Evolutionary conservation across 2,329 filamentous ascomycete species (phyloP), one percentile per base, ranked within the genome.

Genomic region (Sporothrix mexicana): DNA sequence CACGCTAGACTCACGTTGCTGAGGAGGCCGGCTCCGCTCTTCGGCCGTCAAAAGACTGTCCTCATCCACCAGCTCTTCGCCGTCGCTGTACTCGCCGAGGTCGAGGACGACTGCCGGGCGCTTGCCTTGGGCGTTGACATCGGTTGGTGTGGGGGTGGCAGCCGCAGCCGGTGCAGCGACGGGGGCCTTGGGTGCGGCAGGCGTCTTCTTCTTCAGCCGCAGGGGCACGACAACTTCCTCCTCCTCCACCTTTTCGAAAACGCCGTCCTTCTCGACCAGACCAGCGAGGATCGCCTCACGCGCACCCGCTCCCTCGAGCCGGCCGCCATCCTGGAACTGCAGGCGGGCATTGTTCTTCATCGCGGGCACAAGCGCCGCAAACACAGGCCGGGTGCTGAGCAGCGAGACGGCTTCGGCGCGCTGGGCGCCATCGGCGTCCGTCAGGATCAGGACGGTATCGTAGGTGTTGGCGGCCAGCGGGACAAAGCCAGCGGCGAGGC

Each of bases 21-120:
- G 89, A 72, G 97, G 88, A 25, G 93, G 92, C 77, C 90, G 87
- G 77, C 89, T 90, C 77, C 96, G 85, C 79, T 99, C 95, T 74
- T 94, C 93, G 78, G 95, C 94, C 2, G 91, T 93, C 77, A 99
- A 85, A 45, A 99, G 85, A 10, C 90, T 91, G 78, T 98, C 92
- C 81, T 98, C 96, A 79, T 98, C 94, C 77, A 99, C 96, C 71
- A 97, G 83, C 72, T 97, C 95, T 76, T 97, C 94, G 77, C 94
- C 92, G 62, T 85, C 86, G 74, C 88, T 87, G 70, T 88, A 79
- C 79, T 83, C 82, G 75, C 85, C 85, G 72, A 91, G 85, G 76
- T 85, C 85, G 69, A 76, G 69, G 12, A 69, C 59, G 23, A 76
- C 73, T 2, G 72, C 74, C 4, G 75, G 70, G 17, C 75, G 62